Conservation (phyloP, 257 asterid species). For the Linderniella brevidens region DNA sequence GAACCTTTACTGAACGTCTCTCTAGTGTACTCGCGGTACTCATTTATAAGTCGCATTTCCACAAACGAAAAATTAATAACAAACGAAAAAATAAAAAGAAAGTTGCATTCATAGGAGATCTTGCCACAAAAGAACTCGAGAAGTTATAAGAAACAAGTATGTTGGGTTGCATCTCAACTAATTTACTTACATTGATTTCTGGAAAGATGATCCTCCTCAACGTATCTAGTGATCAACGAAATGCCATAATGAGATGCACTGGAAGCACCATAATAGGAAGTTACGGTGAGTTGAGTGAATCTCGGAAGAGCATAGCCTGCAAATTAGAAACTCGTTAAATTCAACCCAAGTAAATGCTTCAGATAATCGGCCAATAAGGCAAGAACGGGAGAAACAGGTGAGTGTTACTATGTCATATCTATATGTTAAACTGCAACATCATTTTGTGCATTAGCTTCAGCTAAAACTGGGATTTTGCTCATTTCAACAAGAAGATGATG, state of each 20-base stretch:
- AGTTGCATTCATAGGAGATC: too few species aligned
- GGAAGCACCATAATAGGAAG: constrained; percentile 74
- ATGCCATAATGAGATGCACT: constrained; percentile 67
- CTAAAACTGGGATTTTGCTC: not conserved
- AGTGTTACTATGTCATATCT: too few species aligned
- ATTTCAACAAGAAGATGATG: constrained; percentile 3
- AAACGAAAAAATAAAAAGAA: too few species aligned
- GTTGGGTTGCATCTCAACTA: constrained; percentile 15
- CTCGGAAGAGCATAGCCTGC: constrained; percentile 70
- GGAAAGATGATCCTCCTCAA: constrained; percentile 39
- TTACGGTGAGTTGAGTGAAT: constrained; percentile 62
- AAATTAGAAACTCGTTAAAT: not conserved
- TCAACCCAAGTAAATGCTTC: too few species aligned
- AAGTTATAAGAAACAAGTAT: too few species aligned
- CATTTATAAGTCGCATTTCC: too few species aligned
- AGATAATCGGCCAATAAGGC: not conserved
- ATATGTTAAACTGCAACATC: too few species aligned
- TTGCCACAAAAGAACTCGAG: too few species aligned
- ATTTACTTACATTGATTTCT: constrained; percentile 31
- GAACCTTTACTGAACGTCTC: too few species aligned
- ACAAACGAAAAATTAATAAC: too few species aligned
- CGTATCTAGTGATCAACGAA: constrained; percentile 59
- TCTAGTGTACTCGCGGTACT: too few species aligned
- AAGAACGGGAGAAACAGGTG: not conserved
- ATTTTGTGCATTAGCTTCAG: not conserved